Percentiles rank a stretch among this genome's conserved stretches.
phyloP scores from a whole-genome alignment of 2,329 filamentous ascomycete species.

The Pezicula neosporulosa region DNA sequence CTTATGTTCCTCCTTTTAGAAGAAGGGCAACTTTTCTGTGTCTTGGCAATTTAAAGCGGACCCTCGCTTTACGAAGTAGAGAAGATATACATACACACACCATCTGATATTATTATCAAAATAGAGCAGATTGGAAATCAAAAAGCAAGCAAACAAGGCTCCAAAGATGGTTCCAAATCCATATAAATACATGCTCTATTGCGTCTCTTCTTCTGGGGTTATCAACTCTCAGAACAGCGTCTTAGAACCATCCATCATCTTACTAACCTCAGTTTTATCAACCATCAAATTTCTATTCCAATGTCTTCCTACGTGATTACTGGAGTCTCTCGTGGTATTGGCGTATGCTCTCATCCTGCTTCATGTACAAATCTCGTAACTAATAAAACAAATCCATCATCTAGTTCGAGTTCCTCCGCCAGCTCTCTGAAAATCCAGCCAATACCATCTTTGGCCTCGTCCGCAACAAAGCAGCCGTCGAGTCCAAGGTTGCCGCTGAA shows the following conservation, averaged over 20 bases:
- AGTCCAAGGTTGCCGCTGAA: slow-evolving; percentile 39
- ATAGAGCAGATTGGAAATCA: slow-evolving; percentile 11
- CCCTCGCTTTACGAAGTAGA: no score
- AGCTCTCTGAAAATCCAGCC: slow-evolving; percentile 38
- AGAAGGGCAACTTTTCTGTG: slow-evolving; percentile 13
- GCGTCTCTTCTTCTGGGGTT: slow-evolving; percentile 3
- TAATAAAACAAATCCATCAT: slow-evolving; percentile 7
- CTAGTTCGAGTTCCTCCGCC: slow-evolving; percentile 45
- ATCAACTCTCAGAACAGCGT: slow-evolving; percentile 12
- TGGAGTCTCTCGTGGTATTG: slow-evolving; percentile 22
- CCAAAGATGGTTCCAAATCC: slow-evolving; percentile 6
- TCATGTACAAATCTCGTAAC: slow-evolving; percentile 10
- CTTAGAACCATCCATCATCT: slow-evolving; percentile 9
- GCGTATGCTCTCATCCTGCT: slow-evolving; percentile 14
- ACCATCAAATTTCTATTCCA: slow-evolving; percentile 8
- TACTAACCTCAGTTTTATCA: slow-evolving; percentile 10
- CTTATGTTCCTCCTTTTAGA: no score
- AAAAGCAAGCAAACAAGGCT: slow-evolving; percentile 10
- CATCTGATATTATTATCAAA: background rate
- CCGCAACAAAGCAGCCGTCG: slow-evolving; percentile 41
- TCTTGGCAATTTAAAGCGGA: slow-evolving; percentile 12
- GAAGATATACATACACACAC: slow-evolving; percentile 2
- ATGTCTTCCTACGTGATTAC: slow-evolving; percentile 24
- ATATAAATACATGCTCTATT: slow-evolving; percentile 10
- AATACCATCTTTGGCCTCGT: slow-evolving; percentile 45